A percentile compares a stretch with the other conserved stretches of the same genome.
phyloP scores from a whole-genome alignment of 768 basidiomycete genomes.

The Rhizopogon salebrosus region DNA sequence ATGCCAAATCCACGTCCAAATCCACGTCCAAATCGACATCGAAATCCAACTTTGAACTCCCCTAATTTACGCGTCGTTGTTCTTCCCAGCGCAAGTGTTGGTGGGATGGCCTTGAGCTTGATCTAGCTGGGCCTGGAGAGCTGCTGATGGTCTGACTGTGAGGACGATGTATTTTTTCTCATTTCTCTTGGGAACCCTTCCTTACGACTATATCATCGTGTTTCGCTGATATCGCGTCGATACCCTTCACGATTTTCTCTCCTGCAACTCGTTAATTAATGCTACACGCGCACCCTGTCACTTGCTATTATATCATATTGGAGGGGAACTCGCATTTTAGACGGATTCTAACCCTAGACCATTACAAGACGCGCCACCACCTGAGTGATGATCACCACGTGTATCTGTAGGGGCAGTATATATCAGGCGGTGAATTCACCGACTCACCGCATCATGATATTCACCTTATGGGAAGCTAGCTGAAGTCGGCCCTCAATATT shows the following conservation, averaged over 20 bases:
- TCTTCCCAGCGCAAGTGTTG: conserved; percentile 91
- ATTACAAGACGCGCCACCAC: neutral
- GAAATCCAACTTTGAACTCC: too few species aligned
- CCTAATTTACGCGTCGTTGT: neutral
- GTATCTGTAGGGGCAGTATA: too few species aligned
- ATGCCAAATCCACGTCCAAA: too few species aligned
- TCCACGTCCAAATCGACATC: too few species aligned
- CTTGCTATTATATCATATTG: neutral
- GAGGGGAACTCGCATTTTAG: neutral
- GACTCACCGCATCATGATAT: too few species aligned
- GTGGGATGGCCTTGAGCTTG: conserved; percentile 97
- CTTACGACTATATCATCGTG: conserved; percentile 1
- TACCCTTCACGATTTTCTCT: conserved; percentile 1
- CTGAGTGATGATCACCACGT: too few species aligned
- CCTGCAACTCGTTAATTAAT: conserved; percentile 3
- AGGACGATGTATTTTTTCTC: neutral
- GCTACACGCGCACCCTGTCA: conserved; percentile 2
- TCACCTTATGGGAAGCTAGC: too few species aligned
- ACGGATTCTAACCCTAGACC: neutral
- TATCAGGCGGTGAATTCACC: too few species aligned
- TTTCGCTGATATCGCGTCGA: neutral
- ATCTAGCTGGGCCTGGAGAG: conserved; percentile 57
- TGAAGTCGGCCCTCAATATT: too few species aligned
- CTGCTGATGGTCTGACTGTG: conserved; percentile 29
- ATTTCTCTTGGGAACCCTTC: neutral